These are phyloP conservation scores for Streptanthus diversifolius DNA, from an alignment of 345 rosid genomes.

Conservation along the genomic window DNA sequence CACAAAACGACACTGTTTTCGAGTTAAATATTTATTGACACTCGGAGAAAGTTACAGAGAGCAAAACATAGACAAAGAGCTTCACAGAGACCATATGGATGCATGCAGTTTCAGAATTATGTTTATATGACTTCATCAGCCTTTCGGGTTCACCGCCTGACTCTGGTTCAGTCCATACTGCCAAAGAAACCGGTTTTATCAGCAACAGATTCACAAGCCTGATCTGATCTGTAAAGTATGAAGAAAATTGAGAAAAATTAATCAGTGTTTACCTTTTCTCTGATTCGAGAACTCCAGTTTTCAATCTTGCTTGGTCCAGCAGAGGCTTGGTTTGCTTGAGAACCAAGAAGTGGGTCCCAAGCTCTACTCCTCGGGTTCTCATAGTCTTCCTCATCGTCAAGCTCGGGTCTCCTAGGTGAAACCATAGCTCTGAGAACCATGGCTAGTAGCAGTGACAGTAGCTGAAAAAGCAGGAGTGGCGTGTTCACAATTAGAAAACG, in stretches of 20 bases:
- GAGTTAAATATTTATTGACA: slow-evolving; percentile 6
- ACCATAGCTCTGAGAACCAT: slow-evolving; percentile 71
- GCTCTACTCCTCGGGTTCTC: slow-evolving; percentile 56
- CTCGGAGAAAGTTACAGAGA: slow-evolving; percentile 8
- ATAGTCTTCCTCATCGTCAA: slow-evolving; percentile 58
- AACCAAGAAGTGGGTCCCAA: slow-evolving; percentile 68
- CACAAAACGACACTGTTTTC: neutral
- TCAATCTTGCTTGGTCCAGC: slow-evolving; percentile 50
- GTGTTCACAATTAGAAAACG: neutral
- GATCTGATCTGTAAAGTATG: neutral
- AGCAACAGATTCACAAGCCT: neutral
- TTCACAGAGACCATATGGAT: slow-evolving; percentile 12
- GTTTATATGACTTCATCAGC: slow-evolving; percentile 16
- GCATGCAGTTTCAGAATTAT: slow-evolving; percentile 19
- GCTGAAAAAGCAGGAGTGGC: slow-evolving; percentile 36
- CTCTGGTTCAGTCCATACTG: slow-evolving; percentile 32
- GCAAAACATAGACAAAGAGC: slow-evolving; percentile 1
- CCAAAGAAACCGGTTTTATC: neutral
- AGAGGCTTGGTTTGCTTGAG: slow-evolving; percentile 55
- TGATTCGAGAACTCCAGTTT: slow-evolving; percentile 63
- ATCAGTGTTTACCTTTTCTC: slow-evolving; percentile 62
- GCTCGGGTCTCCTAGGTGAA: slow-evolving; percentile 47
- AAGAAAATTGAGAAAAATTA: neutral
- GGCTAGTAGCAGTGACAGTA: slow-evolving; percentile 60
- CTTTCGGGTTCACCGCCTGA: slow-evolving; percentile 24